These are phyloP conservation scores for Ensete glaucum DNA, from an alignment of 176 grass and related monocot species.

Conservation along the genomic window DNA sequence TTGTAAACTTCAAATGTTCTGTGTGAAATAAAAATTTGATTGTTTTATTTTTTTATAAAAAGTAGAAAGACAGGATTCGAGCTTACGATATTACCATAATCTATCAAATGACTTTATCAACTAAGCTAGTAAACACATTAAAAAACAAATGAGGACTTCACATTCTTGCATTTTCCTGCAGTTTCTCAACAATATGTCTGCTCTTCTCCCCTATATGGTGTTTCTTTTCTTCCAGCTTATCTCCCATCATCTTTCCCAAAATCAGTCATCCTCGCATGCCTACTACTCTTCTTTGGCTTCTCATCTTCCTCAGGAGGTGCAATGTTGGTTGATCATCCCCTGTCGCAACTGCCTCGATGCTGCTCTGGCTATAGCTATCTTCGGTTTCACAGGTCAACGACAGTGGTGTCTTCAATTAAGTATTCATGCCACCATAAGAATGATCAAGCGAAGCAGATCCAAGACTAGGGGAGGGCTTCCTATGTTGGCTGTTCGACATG, in stretches of 20 bases:
- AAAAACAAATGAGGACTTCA: constrained; percentile 12
- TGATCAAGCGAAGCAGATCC: not conserved
- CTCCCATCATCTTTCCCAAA: constrained; percentile 71
- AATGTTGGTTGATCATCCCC: constrained; percentile 25
- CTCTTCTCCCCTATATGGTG: constrained; percentile 68
- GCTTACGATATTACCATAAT: too few relatives aligned
- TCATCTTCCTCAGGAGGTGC: constrained; percentile 31
- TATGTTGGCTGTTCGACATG: constrained; percentile 25
- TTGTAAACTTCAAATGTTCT: too few relatives aligned
- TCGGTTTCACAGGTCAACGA: constrained; percentile 21
- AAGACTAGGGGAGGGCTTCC: constrained; percentile 24
- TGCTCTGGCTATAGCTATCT: constrained; percentile 20
- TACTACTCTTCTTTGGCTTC: constrained; percentile 31
- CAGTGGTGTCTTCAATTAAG: constrained; percentile 33
- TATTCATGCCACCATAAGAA: not conserved
- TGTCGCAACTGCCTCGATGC: constrained; percentile 12
- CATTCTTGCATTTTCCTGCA: constrained; percentile 66
- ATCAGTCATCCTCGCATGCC: constrained; percentile 66
- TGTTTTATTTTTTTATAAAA: too few relatives aligned
- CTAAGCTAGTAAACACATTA: too few relatives aligned
- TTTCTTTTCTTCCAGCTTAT: constrained; percentile 89
- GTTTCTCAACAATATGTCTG: constrained; percentile 72
- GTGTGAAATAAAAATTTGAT: too few relatives aligned
- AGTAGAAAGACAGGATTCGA: too few relatives aligned
- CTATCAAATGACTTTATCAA: too few relatives aligned